Base-by-base conservation (phyloP, 129 eudicot species). In the Artemisia tridentata region DNA sequence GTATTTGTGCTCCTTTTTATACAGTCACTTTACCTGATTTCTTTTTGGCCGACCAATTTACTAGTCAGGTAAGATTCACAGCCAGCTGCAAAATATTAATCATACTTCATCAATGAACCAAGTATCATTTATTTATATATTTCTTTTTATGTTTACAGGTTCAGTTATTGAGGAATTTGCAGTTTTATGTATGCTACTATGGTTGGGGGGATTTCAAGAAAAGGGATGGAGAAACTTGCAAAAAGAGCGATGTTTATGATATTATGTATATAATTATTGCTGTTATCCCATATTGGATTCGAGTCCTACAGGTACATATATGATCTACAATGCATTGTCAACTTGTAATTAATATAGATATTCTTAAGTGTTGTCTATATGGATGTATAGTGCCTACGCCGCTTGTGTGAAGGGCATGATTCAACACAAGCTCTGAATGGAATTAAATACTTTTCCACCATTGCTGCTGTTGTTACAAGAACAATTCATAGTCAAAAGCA, bases 21-120 rank as follows among this genome's bases (percentile, higher is more conserved):
- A 65, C 70, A 67, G 85, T 86, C 63, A 86, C 86, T 11, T 87
- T 89, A 27, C 76, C 90, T 20, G 96, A 89, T 76, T 84, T 86
- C 81, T 78, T 86, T 78, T 80, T 89, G 81, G 92, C 85, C 13
- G 96, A 89, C 74, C 96, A 89, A 81, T 68, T 89, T 47, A 86
- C 92, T 12, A 86, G 96, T 78, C 96, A 89, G 92, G 96, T 84
- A 75, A 19, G 52, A 31, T 49, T 14, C 7, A 50, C 10, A 46
- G 5, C 14, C 12, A 63, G 34, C 0, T 3, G 11, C 3, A 1
- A 59, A 29, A 2, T 50, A 59, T 25, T 9, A 10, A 59, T 61
- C 67, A 2, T 15, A 50, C 25, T 48, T 16, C 11, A 9, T 49
- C 34, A 69, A 52, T 53, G 18, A 49, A 25, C 63, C 55, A 49